Conservation (phyloP, 345 rosid genomes). For the Corchorus capsularis region DNA sequence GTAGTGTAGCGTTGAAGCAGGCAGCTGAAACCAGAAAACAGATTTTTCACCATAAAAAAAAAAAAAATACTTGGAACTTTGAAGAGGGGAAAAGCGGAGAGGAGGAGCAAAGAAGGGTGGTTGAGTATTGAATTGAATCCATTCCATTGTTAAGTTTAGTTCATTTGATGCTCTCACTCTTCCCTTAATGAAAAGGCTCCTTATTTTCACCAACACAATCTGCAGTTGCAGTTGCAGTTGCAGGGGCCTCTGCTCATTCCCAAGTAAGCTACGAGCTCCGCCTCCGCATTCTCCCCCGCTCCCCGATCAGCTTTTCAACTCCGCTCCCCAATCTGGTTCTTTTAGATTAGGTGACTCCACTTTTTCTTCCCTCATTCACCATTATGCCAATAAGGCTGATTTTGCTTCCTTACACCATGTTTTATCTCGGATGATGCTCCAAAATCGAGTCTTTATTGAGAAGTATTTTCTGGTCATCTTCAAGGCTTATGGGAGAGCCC, state of each 20-base stretch:
- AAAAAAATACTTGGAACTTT: not conserved
- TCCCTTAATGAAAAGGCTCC: not conserved
- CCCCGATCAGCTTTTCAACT: conserved; percentile 52
- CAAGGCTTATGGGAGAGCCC: conserved; percentile 76
- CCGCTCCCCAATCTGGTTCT: conserved; percentile 61
- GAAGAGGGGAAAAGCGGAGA: not conserved
- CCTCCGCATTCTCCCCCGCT: conserved; percentile 42
- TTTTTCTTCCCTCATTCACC: conserved; percentile 64
- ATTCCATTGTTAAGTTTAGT: not conserved
- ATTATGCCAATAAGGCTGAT: conserved; percentile 56
- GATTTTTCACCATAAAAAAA: no score
- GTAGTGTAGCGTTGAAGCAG: no score
- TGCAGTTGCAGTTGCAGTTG: not conserved
- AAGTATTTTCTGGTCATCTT: conserved; percentile 57
- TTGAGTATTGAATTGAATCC: not conserved
- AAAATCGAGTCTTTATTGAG: conserved; percentile 61
- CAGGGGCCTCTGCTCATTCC: conserved; percentile 32
- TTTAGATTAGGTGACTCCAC: conserved; percentile 76
- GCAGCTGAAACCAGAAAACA: no score
- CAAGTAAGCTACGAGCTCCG: conserved; percentile 26
- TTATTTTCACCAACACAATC: conserved; percentile 19
- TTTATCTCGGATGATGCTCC: conserved; percentile 58
- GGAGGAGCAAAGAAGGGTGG: no score
- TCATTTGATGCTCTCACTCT: not conserved
- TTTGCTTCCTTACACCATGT: conserved; percentile 58